These are phyloP conservation scores for Colletotrichum sp. DNA, from an alignment of 2,329 filamentous ascomycete genomes.

Conservation along the genomic window DNA sequence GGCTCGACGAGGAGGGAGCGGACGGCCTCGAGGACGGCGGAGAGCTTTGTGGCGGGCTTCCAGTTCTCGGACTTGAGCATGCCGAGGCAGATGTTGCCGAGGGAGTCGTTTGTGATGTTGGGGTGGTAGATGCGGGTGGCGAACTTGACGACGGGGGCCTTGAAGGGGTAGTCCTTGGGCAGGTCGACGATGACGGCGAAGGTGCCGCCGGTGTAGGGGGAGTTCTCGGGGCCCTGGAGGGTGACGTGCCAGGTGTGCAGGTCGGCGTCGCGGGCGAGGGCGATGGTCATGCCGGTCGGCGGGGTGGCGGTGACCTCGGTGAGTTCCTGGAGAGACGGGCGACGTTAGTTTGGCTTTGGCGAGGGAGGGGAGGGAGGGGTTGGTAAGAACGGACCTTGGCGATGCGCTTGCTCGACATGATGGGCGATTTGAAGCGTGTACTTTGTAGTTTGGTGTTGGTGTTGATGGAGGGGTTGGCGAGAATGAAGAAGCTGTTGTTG, in stretches of 20 bases:
- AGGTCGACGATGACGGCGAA: constrained; percentile 78
- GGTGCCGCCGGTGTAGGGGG: constrained; percentile 66
- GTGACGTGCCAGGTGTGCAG: constrained; percentile 59
- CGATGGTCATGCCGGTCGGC: constrained; percentile 51
- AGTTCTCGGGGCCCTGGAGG: constrained; percentile 48
- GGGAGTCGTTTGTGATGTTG: constrained; percentile 87
- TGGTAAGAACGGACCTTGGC: constrained; percentile 38
- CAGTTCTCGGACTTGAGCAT: constrained; percentile 86
- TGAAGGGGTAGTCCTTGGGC: constrained; percentile 87
- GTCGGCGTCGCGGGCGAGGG: constrained; percentile 50
- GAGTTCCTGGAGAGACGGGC: constrained; percentile 50
- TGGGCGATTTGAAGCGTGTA: constrained; percentile 8
- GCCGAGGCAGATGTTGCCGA: constrained; percentile 84
- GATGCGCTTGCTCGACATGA: constrained; percentile 51
- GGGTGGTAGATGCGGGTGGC: constrained; percentile 93
- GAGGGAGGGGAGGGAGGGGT: not conserved
- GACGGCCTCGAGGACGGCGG: constrained; percentile 78
- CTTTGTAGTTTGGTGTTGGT: not conserved
- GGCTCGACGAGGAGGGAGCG: constrained; percentile 78
- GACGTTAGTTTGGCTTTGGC: constrained; percentile 21
- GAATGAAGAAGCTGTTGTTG: not conserved
- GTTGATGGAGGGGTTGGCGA: not conserved
- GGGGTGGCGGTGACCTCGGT: constrained; percentile 53
- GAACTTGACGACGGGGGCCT: constrained; percentile 81
- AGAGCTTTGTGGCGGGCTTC: constrained; percentile 86